A percentile compares a stretch with the other conserved stretches of the same genome.
phyloP scores from a whole-genome alignment of 768 basidiomycete genomes.

The Cystobasidium tubakii region DNA sequence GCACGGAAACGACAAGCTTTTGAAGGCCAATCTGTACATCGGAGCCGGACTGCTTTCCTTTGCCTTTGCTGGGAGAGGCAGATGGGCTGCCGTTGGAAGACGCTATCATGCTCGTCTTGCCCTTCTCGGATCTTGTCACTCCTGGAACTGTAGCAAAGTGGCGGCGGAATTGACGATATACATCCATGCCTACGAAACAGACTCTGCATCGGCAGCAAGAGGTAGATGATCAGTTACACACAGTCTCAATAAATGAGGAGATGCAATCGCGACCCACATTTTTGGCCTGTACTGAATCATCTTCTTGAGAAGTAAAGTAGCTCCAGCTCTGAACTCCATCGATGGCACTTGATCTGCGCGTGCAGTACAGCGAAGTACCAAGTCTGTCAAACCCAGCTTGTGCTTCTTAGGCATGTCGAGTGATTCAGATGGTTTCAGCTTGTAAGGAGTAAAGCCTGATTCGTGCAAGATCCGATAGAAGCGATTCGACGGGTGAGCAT shows the following conservation, averaged over 20 bases:
- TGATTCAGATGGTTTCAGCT: slow-evolving; percentile 28
- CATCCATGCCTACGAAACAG: slow-evolving; percentile 36
- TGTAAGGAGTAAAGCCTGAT: slow-evolving; percentile 20
- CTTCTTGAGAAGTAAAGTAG: slow-evolving; percentile 4
- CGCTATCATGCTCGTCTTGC: background rate
- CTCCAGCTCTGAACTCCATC: slow-evolving; percentile 30
- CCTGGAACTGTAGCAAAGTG: slow-evolving; percentile 10
- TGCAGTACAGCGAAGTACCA: slow-evolving; percentile 31
- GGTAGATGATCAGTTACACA: background rate
- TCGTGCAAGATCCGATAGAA: slow-evolving; percentile 32
- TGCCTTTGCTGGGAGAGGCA: slow-evolving; percentile 3
- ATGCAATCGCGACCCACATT: background rate
- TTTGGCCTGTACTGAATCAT: slow-evolving; percentile 14
- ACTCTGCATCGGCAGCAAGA: background rate
- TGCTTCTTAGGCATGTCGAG: slow-evolving; percentile 16
- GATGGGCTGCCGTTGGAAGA: background rate
- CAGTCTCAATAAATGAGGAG: background rate
- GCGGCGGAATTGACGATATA: slow-evolving; percentile 26
- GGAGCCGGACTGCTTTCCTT: slow-evolving; percentile 6
- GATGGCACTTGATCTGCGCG: slow-evolving; percentile 30
- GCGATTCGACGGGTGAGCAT: slow-evolving; percentile 36
- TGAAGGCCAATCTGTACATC: slow-evolving; percentile 27
- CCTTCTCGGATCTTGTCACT: background rate
- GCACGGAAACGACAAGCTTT: slow-evolving; percentile 6
- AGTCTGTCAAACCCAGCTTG: slow-evolving; percentile 30